Conservation (phyloP, 148 eudicot genomes). For the Vaccinium darrowii region DNA sequence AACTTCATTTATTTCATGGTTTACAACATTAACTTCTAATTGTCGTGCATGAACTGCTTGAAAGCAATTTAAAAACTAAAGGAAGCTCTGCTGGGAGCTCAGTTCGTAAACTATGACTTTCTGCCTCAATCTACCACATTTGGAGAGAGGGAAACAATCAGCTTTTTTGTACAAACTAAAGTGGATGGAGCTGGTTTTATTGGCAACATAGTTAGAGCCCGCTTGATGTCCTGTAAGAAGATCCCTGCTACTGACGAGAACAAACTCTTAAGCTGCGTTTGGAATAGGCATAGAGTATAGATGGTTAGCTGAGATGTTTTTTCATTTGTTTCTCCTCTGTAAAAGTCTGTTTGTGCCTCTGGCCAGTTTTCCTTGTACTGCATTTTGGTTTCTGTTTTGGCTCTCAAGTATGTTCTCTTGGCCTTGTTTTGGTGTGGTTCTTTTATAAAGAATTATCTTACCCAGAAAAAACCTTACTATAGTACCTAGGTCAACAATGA, state of each 20-base stretch:
- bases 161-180: too few species aligned
- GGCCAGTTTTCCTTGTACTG: not conserved
- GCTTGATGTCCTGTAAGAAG: not conserved
- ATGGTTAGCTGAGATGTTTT: not conserved
- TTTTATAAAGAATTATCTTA: not conserved
- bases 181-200: not conserved
- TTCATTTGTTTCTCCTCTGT: not conserved
- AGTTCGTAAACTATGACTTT: too few species aligned
- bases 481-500: not conserved
- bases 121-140: too few species aligned
- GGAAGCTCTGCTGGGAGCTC: too few species aligned
- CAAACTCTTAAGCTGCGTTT: not conserved
- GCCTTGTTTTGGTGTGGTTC: conserved; percentile 1
- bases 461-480: not conserved
- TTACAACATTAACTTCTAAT: not conserved
- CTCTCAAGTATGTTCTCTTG: not conserved
- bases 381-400: not conserved
- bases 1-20: not conserved
- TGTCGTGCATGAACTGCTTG: conserved; percentile 1
- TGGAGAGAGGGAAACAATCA: too few species aligned
- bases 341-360: not conserved
- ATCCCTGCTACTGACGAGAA: not conserved
- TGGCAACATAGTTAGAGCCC: not conserved
- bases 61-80: not conserved
- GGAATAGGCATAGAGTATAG: not conserved